Evolutionary conservation across 2,329 filamentous ascomycete species (phyloP).

Genomic region (Orbilia blumenaviensis): DNA sequence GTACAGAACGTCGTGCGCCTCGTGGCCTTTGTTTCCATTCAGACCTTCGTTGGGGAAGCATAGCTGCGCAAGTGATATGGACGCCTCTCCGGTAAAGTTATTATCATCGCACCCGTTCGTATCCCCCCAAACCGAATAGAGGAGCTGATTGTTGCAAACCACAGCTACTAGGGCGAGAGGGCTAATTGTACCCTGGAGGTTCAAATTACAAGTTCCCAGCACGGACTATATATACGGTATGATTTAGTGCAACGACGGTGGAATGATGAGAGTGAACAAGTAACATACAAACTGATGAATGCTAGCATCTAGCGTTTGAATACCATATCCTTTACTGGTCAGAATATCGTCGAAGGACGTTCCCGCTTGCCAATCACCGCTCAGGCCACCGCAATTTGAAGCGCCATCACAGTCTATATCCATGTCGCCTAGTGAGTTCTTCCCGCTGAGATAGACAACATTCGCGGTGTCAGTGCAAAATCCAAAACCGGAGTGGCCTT

Average conservation of each 20-base stretch:
- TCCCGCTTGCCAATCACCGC: conserved; percentile 63
- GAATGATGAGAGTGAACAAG: neutral
- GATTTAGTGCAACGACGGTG: neutral
- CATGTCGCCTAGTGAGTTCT: conserved; percentile 65
- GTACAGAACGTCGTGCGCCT: conserved; percentile 69
- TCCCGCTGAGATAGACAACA: conserved; percentile 65
- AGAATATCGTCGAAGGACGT: conserved; percentile 65
- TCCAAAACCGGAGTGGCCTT: conserved; percentile 57
- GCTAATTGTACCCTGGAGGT: conserved; percentile 63
- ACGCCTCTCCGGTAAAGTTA: conserved; percentile 67
- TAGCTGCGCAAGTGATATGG: conserved; percentile 68
- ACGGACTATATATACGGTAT: conserved; percentile 15
- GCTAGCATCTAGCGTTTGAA: conserved; percentile 65
- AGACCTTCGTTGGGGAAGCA: conserved; percentile 67
- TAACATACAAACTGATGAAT: conserved; percentile 65
- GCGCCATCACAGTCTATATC: conserved; percentile 70
- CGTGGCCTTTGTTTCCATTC: conserved; percentile 68
- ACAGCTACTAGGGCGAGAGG: conserved; percentile 68
- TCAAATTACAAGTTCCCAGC: conserved; percentile 43
- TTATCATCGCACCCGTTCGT: conserved; percentile 65
- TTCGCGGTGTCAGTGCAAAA: conserved; percentile 65
- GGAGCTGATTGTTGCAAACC: conserved; percentile 66
- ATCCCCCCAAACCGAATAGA: conserved; percentile 71
- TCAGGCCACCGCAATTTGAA: conserved; percentile 63
- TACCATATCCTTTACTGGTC: conserved; percentile 59